Percentiles rank a stretch among this genome's conserved stretches.
These are phyloP conservation scores for Aschersonia sp. DNA, from an alignment of 2,329 filamentous ascomycete genomes.

Conservation along the genomic window DNA sequence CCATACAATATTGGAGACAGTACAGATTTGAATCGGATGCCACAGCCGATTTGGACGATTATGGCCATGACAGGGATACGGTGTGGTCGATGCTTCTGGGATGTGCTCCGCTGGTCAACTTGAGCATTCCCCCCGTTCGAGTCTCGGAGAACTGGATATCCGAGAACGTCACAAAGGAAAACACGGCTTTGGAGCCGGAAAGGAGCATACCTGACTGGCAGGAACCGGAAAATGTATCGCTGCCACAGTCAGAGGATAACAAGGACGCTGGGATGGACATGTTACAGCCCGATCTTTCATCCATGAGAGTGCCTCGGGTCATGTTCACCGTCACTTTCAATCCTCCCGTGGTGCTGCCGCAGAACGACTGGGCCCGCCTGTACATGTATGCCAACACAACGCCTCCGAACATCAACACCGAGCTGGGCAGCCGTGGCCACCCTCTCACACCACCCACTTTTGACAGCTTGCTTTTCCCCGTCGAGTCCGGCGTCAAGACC, in stretches of 20 bases:
- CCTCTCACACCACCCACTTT: constrained; percentile 28
- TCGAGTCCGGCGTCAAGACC: constrained; percentile 29
- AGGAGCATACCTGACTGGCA: constrained; percentile 51
- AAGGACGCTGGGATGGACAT: constrained; percentile 37
- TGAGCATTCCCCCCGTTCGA: constrained; percentile 45
- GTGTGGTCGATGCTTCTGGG: constrained; percentile 57
- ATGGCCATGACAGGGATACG: constrained; percentile 20
- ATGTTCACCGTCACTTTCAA: constrained; percentile 63
- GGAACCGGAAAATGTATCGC: constrained; percentile 51
- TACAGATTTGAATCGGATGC: constrained; percentile 30
- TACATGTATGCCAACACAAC: constrained; percentile 39
- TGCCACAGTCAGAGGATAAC: constrained; percentile 30
- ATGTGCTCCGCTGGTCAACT: constrained; percentile 34
- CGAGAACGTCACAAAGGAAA: constrained; percentile 44
- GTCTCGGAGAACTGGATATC: constrained; percentile 65
- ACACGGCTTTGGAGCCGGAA: constrained; percentile 25
- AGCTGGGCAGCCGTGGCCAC: constrained; percentile 14
- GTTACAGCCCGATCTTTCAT: constrained; percentile 28
- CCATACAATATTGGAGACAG: constrained; percentile 66
- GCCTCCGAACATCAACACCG: constrained; percentile 20
- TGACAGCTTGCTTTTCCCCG: constrained; percentile 43
- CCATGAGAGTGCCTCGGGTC: constrained; percentile 49
- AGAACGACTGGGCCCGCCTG: constrained; percentile 47
- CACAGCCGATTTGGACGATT: constrained; percentile 17
- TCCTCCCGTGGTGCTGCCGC: constrained; percentile 58